Conservation (phyloP, 352 stramenopile species). For the Globisporangium carolinianum region DNA sequence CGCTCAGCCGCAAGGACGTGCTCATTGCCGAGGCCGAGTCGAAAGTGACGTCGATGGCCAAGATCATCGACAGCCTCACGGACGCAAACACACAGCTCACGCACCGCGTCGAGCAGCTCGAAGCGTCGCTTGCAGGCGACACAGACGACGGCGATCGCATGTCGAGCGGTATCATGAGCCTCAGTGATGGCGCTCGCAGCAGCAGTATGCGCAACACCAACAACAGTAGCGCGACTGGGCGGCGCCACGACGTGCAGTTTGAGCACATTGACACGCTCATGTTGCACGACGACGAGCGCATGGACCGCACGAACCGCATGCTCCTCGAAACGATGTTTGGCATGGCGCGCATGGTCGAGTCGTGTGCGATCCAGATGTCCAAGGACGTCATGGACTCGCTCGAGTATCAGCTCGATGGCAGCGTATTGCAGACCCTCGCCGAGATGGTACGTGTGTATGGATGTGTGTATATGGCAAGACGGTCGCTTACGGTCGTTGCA, state of each 20-base stretch:
- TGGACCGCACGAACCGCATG: slow-evolving; percentile 67
- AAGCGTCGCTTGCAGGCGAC: slow-evolving; percentile 26
- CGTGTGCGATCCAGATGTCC: slow-evolving; percentile 74
- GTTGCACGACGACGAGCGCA: slow-evolving; percentile 33
- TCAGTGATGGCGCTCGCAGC: background rate
- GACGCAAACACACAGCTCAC: slow-evolving; percentile 68
- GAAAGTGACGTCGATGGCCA: slow-evolving; percentile 63
- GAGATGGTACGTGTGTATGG: slow-evolving; percentile 34
- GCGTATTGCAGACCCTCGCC: slow-evolving; percentile 42
- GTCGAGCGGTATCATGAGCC: background rate
- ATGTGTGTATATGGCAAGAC: too few species aligned
- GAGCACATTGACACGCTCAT: slow-evolving; percentile 52
- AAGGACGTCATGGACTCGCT: slow-evolving; percentile 81
- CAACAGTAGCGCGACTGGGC: background rate
- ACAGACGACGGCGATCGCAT: slow-evolving; percentile 1
- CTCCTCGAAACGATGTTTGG: slow-evolving; percentile 76
- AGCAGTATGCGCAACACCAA: too few species aligned
- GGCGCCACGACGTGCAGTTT: slow-evolving; percentile 29
- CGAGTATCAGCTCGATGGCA: slow-evolving; percentile 67
- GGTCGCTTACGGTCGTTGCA: slow-evolving; percentile 2
- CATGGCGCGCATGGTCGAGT: slow-evolving; percentile 83
- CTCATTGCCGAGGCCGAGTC: slow-evolving; percentile 51
- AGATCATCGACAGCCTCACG: slow-evolving; percentile 74
- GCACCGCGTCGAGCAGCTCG: slow-evolving; percentile 53
- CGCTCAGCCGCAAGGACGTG: slow-evolving; percentile 72